Evolutionary conservation across 192 early-diverging fungal genomes (phyloP).

Genomic region (Mortierella antarctica): DNA sequence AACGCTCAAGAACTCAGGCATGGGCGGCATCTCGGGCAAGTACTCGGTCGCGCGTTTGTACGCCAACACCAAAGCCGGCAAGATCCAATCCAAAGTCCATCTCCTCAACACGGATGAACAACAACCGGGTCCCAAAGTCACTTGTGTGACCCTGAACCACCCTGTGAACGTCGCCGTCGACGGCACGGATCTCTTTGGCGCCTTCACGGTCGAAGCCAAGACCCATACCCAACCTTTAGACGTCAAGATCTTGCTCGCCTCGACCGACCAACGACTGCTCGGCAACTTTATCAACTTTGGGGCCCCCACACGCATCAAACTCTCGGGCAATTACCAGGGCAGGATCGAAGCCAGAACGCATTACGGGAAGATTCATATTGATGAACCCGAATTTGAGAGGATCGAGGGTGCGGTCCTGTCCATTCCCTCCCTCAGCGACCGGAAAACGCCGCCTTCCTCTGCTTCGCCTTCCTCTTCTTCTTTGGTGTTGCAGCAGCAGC

Average conservation of each 20-base stretch:
- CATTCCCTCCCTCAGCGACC: conserved; percentile 34
- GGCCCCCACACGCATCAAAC: conserved; percentile 28
- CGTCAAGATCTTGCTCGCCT: conserved; percentile 44
- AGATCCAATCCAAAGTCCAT: conserved; percentile 29
- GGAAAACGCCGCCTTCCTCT: conserved; percentile 2
- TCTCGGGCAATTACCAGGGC: conserved; percentile 52
- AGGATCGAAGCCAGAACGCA: conserved; percentile 40
- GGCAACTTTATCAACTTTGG: conserved; percentile 56
- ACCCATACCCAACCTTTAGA: conserved; percentile 44
- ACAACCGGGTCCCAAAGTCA: conserved; percentile 31
- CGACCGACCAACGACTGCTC: conserved; percentile 14
- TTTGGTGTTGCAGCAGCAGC: not conserved
- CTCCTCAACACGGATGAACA: conserved; percentile 44
- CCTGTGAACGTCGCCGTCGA: conserved; percentile 27
- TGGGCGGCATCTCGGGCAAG: conserved; percentile 32
- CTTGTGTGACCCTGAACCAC: conserved; percentile 34
- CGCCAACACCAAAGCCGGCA: conserved; percentile 28
- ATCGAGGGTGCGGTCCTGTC: conserved; percentile 36
- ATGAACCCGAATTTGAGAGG: conserved; percentile 48
- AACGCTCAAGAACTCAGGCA: conserved; percentile 17
- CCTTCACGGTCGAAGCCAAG: conserved; percentile 49
- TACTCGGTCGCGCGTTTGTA: conserved; percentile 33
- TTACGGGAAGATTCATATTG: conserved; percentile 42
- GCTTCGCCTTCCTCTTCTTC: not conserved
- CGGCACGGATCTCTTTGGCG: conserved; percentile 36